phyloP scores from a whole-genome alignment of 345 rosid genomes.

The Eucalyptus sp. region DNA sequence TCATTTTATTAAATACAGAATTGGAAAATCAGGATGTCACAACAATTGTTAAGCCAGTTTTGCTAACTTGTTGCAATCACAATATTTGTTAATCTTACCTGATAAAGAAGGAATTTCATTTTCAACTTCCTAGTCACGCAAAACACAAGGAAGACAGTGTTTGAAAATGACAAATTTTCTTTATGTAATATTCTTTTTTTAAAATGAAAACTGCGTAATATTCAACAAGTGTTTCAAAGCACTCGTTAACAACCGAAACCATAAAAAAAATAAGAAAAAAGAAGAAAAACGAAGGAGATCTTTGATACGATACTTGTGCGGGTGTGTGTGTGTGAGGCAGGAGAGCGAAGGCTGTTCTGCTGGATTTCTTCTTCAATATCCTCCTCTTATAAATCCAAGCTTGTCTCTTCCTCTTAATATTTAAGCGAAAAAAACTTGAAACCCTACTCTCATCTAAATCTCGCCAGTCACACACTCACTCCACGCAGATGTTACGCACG shows the following conservation, averaged over 20 bases:
- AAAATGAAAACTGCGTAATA: background rate
- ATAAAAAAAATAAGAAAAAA: no score
- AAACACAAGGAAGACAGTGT: background rate
- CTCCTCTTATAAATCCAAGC: no score
- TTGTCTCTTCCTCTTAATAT: no score
- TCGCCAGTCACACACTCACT: no score
- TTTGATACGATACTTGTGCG: no score
- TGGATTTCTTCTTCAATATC: no score
- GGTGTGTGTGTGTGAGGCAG: background rate
- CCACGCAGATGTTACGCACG: no score
- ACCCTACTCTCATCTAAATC: no score
- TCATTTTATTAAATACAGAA: no score
- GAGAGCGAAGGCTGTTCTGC: background rate
- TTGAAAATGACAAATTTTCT: background rate
- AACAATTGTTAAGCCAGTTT: no score
- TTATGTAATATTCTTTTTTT: background rate
- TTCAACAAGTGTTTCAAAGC: background rate
- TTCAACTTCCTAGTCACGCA: background rate
- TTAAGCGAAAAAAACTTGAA: no score
- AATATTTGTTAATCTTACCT: fast-evolving
- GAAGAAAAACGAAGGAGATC: background rate
- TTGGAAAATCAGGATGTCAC: no score
- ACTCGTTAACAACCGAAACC: fast-evolving
- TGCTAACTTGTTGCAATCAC: background rate
- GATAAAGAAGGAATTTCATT: background rate